Evolutionary conservation across 2,329 filamentous ascomycete species (phyloP).

Genomic region (Sclerotiophoma versabilis): DNA sequence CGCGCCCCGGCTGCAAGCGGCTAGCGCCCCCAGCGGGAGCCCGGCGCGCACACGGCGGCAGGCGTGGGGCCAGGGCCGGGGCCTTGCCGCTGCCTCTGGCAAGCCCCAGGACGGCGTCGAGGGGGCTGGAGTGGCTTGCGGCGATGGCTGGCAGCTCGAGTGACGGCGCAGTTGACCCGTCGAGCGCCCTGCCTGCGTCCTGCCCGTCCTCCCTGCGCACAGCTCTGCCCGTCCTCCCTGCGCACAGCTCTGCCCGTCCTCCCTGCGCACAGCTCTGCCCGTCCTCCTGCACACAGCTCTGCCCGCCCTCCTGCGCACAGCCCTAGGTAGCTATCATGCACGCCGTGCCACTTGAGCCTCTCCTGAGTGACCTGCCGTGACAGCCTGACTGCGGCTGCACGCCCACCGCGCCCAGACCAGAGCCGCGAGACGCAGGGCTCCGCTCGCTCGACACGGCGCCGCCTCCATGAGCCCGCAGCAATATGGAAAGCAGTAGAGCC

Average conservation of each 20-base stretch:
- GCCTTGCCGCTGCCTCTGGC: slow-evolving; percentile 2
- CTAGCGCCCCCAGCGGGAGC: not conserved
- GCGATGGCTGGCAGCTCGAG: slow-evolving; percentile 20
- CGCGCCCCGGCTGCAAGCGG: not conserved
- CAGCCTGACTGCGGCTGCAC: slow-evolving; percentile 26
- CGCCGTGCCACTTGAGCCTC: slow-evolving; percentile 20
- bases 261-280: slow-evolving; percentile 4
- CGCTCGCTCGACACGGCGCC: slow-evolving; percentile 8
- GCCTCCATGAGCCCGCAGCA: slow-evolving; percentile 31
- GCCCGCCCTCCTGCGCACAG: slow-evolving; percentile 12
- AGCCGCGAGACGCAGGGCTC: not conserved
- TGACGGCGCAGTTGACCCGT: slow-evolving; percentile 21
- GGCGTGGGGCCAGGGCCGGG: slow-evolving; percentile 1
- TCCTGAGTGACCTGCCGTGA: slow-evolving; percentile 27
- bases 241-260: slow-evolving; percentile 24
- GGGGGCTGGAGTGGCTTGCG: slow-evolving; percentile 14
- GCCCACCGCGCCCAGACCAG: slow-evolving; percentile 15
- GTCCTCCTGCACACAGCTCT: slow-evolving; percentile 30
- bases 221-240: slow-evolving; percentile 24
- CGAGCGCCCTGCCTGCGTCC: slow-evolving; percentile 14
- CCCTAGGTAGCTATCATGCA: slow-evolving; percentile 33
- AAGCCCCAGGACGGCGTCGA: not conserved
- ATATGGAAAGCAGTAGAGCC: slow-evolving; percentile 40
- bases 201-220: no score
- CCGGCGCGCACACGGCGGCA: not conserved